Percentiles rank a stretch among this genome's conserved stretches.
These are phyloP conservation scores for Artemisia argyi DNA, from an alignment of 129 eudicot species.

Conservation along the genomic window DNA sequence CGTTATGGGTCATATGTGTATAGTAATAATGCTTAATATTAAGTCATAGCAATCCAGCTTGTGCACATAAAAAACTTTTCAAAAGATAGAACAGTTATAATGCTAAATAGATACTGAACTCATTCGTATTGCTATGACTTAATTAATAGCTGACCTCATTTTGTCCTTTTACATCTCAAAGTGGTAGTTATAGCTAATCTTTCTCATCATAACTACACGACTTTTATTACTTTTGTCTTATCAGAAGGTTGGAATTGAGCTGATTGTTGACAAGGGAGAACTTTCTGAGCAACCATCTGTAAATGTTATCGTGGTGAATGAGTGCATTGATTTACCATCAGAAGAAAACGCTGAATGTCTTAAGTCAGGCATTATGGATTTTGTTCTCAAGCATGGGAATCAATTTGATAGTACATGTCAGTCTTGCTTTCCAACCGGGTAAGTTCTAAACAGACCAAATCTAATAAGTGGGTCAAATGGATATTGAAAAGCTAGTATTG, in stretches of 20 bases:
- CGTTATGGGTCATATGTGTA: no score
- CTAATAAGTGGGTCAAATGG: no score
- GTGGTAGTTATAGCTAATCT: slow-evolving; percentile 9
- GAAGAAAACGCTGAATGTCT: slow-evolving; percentile 42
- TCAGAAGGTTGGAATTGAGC: slow-evolving; percentile 83
- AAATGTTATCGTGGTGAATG: slow-evolving; percentile 44
- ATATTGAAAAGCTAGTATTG: no score
- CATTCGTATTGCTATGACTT: neutral
- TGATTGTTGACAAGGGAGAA: slow-evolving; percentile 50
- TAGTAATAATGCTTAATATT: no score
- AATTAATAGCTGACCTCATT: neutral
- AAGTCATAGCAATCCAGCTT: no score
- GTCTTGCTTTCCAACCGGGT: slow-evolving; percentile 69
- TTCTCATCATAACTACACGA: neutral
- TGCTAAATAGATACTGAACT: neutral
- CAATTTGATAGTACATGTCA: slow-evolving; percentile 40
- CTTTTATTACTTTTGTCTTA: neutral
- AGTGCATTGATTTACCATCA: slow-evolving; percentile 42
- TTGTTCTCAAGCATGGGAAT: slow-evolving; percentile 71
- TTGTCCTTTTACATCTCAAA: neutral
- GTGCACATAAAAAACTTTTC: no score
- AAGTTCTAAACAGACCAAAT: slow-evolving; percentile 15
- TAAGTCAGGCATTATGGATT: slow-evolving; percentile 70
- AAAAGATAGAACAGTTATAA: no score
- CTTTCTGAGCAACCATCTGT: slow-evolving; percentile 33